Base-by-base conservation (phyloP, 1,284 basidiomycete species). In the Tilletiopsis washingtonensis region DNA sequence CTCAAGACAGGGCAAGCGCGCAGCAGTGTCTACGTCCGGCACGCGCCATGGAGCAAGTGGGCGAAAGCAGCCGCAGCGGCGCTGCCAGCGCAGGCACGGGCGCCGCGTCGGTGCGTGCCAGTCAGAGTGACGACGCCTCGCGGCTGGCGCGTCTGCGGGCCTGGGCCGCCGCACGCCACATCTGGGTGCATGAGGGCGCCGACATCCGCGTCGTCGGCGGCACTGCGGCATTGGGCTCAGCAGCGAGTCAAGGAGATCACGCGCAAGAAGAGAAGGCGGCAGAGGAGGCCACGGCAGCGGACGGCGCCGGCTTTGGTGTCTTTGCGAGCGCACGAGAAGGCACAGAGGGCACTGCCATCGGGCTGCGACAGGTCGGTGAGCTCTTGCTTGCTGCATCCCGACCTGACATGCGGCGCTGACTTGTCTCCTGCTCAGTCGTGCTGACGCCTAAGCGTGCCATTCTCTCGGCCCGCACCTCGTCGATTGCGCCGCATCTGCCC, bases 161-260 rank as follows among this genome's bases (percentile, higher is more conserved):
- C 9, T 45, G 44, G 44, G 44, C 44, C 3, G 12, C 14, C 7
- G 12, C 24, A 20, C 14, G 29, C 9, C 44, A 45, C 32, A 26
- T 45, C 4, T 45, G 44, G 44, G 37, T 45, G 14, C 44, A 45
- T 34, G 44, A 45, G 12, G 27, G 39, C 17, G 14, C 37, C 5
- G 27, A 14, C 14, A 45, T 45, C n/a, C 15, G 40, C 21, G 14
- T n/a, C n/a, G 3, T 42, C n/a, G n/a, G n/a, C n/a, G n/a, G n/a
- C n/a, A n/a, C n/a, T n/a, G n/a, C n/a, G n/a, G 40, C 41, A 7
- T 5, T 12, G 24, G 26, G 15, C 41, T 25, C 15, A 43, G n/a
- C 9, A 43, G 24, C 5, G 41, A 6, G 23, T 9, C 17, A 40
- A 40, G 6, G n/a, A 9, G 6, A 40, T 20, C 14, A 9, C 20